Conservation (phyloP, 2,329 filamentous ascomycete species). For the Monosporascus sp. region DNA sequence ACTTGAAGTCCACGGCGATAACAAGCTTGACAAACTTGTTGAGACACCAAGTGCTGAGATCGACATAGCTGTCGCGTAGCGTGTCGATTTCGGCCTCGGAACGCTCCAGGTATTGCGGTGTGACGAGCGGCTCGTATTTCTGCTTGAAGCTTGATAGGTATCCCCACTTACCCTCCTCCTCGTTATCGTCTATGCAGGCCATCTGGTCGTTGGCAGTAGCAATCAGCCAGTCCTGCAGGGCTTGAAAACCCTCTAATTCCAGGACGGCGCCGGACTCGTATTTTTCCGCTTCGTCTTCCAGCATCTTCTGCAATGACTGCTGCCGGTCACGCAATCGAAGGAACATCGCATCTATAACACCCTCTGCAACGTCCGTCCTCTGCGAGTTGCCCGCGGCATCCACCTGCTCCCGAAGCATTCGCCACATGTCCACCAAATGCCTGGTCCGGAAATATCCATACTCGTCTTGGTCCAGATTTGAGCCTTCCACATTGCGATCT, state of each 20-base stretch:
- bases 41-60: slow-evolving; percentile 90
- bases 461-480: slow-evolving; percentile 77
- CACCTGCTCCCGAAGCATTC: slow-evolving; percentile 92
- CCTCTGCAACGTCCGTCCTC: slow-evolving; percentile 85
- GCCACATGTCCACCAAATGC: slow-evolving; percentile 91
- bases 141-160: slow-evolving; percentile 84
- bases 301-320: slow-evolving; percentile 77
- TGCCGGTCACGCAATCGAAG: slow-evolving; percentile 77
- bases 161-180: slow-evolving; percentile 66
- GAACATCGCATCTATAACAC: slow-evolving; percentile 95
- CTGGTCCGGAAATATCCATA: slow-evolving; percentile 90
- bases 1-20: slow-evolving; percentile 82
- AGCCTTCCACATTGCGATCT: slow-evolving; percentile 66
- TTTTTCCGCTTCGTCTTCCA: slow-evolving; percentile 76
- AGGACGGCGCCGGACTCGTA: slow-evolving; percentile 56
- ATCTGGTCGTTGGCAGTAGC: slow-evolving; percentile 98
- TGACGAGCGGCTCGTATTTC: slow-evolving; percentile 76
- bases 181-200: slow-evolving; percentile 91
- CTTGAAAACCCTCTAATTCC: slow-evolving; percentile 65
- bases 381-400: slow-evolving; percentile 79
- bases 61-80: slow-evolving; percentile 87
- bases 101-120: slow-evolving; percentile 71
- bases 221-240: slow-evolving; percentile 91
- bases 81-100: slow-evolving; percentile 66
- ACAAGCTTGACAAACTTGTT: slow-evolving; percentile 80